Conservation (phyloP, 2,329 filamentous ascomycete species). For the Alternaria arborescens region DNA sequence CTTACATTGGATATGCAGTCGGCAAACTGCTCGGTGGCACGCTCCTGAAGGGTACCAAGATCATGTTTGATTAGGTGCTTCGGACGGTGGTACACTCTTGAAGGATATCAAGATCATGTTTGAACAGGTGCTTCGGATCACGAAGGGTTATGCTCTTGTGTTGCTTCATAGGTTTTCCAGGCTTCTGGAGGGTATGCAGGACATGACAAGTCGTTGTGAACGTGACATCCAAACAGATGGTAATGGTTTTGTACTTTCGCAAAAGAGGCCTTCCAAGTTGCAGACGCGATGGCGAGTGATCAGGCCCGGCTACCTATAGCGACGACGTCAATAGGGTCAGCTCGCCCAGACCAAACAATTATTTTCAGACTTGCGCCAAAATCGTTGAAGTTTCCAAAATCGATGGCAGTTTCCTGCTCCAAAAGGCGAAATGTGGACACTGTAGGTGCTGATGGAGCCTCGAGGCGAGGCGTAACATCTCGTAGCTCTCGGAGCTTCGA, state of each 20-base stretch:
- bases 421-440: not conserved
- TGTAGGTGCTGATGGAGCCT: not conserved
- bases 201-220: too few species aligned
- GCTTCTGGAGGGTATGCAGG: not conserved
- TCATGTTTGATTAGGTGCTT: slow-evolving; percentile 52
- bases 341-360: not conserved
- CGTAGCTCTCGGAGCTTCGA: slow-evolving; percentile 18
- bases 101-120: slow-evolving; percentile 58
- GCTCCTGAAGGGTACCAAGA: slow-evolving; percentile 56
- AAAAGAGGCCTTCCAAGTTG: not conserved
- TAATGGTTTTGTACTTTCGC: too few species aligned
- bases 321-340: not conserved
- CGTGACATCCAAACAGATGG: too few species aligned
- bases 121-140: slow-evolving; percentile 33
- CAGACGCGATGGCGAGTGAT: not conserved
- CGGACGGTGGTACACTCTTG: slow-evolving; percentile 57
- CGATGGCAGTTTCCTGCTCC: not conserved
- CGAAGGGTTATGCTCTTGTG: not conserved
- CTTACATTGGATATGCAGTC: slow-evolving; percentile 79
- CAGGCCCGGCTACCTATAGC: not conserved
- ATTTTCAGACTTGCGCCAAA: too few species aligned
- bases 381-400: too few species aligned
- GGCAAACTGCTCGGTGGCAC: slow-evolving; percentile 70
- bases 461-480: not conserved
- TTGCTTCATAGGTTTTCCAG: not conserved